Percentiles rank a stretch among this genome's conserved stretches.
Evolutionary conservation across 345 rosid species (phyloP).

Genomic region (Raphanus sativus): DNA sequence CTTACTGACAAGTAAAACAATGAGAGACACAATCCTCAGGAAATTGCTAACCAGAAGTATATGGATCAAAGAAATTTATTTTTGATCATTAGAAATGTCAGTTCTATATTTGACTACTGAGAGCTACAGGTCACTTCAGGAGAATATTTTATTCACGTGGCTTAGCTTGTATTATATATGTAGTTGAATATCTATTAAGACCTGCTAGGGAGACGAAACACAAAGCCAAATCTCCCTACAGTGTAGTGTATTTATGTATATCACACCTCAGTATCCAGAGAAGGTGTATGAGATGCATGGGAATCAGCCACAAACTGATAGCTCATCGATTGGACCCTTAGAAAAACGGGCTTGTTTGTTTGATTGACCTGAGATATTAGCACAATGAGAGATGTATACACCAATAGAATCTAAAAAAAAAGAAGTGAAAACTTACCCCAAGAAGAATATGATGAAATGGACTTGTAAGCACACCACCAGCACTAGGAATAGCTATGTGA

Average conservation of each 20-base stretch:
- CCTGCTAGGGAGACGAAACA: background rate
- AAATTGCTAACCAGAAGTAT: background rate
- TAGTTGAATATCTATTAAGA: background rate
- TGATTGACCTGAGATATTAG: constrained; percentile 22
- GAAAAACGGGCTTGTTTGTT: constrained; percentile 19
- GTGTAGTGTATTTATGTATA: background rate
- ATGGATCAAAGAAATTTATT: background rate
- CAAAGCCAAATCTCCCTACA: background rate
- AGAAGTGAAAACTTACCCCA: constrained; percentile 18
- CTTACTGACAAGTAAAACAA: background rate
- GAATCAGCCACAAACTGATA: constrained; percentile 36
- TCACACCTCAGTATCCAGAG: constrained; percentile 24
- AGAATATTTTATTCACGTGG: background rate
- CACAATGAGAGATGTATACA: background rate
- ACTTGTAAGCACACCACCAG: constrained; percentile 16
- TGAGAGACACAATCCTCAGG: constrained; percentile 1
- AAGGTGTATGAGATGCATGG: constrained; percentile 16
- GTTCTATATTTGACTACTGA: background rate
- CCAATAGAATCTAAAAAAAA: no score
- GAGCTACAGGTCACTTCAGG: background rate
- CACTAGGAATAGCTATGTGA: no score
- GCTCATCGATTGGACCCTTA: constrained; percentile 31
- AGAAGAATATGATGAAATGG: constrained; percentile 26
- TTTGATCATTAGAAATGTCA: background rate
- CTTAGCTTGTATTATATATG: background rate